A percentile compares a stretch with the other conserved stretches of the same genome.
phyloP scores from a whole-genome alignment of 2,329 filamentous ascomycete species.

The Clonostachys rhizophaga region DNA sequence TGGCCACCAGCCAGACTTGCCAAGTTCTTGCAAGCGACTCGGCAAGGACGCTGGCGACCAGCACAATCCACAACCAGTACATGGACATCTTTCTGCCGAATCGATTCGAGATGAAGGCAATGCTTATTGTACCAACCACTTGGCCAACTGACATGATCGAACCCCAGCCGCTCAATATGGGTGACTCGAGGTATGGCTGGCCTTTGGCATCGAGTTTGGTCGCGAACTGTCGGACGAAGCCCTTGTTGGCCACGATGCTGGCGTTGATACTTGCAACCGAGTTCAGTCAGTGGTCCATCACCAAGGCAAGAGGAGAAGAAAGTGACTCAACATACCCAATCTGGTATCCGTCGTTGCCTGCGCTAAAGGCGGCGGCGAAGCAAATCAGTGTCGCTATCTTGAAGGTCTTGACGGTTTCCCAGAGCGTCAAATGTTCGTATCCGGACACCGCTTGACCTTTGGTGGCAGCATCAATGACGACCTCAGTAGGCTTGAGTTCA shows the following conservation, averaged over 20 bases:
- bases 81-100: constrained; percentile 23
- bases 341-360: constrained; percentile 18
- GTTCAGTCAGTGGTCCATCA: too few relatives aligned
- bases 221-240: constrained; percentile 26
- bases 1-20: constrained; percentile 32
- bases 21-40: constrained; percentile 28
- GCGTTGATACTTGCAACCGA: constrained; percentile 19
- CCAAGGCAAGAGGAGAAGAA: not conserved
- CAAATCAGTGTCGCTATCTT: constrained; percentile 14
- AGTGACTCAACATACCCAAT: constrained; percentile 10
- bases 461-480: too few relatives aligned
- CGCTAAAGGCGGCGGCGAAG: constrained; percentile 16
- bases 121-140: constrained; percentile 25
- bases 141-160: constrained; percentile 32
- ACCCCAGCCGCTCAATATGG: constrained; percentile 28
- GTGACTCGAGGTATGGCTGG: constrained; percentile 20
- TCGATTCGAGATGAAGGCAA: constrained; percentile 15
- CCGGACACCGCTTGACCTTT: too few relatives aligned
- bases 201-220: constrained; percentile 14
- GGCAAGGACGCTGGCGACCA: constrained; percentile 25
- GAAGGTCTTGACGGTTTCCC: constrained; percentile 5
- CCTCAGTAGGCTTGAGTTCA: too few relatives aligned
- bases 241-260: constrained; percentile 28
- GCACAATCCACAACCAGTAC: constrained; percentile 20
- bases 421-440: too few relatives aligned